phyloP scores from a whole-genome alignment of 2,329 filamentous ascomycete genomes.

The Stemphylium vesicarium region DNA sequence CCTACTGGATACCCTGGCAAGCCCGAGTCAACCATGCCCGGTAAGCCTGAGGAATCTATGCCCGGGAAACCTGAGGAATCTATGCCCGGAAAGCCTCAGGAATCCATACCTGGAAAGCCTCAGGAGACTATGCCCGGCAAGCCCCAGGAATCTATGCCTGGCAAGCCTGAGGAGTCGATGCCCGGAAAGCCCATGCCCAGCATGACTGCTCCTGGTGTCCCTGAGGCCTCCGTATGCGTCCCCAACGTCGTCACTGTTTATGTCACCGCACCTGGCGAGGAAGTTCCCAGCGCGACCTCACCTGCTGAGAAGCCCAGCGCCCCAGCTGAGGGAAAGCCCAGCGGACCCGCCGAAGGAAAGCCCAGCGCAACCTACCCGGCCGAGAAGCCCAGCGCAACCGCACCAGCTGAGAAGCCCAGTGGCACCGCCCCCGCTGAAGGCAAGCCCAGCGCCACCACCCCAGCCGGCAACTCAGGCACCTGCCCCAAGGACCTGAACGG shows the following conservation, averaged over 20 bases:
- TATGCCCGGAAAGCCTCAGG: not conserved
- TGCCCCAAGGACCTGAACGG: conserved; percentile 37
- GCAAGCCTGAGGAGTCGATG: not conserved
- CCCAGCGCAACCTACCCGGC: not conserved
- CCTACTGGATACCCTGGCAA: too few relatives aligned
- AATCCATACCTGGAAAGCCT: not conserved
- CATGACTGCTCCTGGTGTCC: not conserved
- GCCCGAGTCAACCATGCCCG: not conserved
- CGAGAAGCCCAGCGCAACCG: not conserved
- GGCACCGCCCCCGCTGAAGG: not conserved
- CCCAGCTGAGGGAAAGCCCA: not conserved
- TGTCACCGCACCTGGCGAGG: not conserved
- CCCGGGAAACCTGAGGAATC: not conserved
- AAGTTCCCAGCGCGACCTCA: not conserved
- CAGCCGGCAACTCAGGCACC: not conserved
- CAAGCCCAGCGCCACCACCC: not conserved
- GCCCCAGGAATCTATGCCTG: not conserved
- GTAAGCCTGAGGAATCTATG: not conserved
- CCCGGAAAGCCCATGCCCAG: not conserved
- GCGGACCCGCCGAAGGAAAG: not conserved
- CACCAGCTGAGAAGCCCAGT: not conserved
- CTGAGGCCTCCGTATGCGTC: not conserved
- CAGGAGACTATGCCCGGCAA: not conserved
- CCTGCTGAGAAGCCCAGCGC: not conserved
- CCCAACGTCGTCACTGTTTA: not conserved